Conservation (phyloP, 1,284 basidiomycete species). For the Omphalotus olearius region DNA sequence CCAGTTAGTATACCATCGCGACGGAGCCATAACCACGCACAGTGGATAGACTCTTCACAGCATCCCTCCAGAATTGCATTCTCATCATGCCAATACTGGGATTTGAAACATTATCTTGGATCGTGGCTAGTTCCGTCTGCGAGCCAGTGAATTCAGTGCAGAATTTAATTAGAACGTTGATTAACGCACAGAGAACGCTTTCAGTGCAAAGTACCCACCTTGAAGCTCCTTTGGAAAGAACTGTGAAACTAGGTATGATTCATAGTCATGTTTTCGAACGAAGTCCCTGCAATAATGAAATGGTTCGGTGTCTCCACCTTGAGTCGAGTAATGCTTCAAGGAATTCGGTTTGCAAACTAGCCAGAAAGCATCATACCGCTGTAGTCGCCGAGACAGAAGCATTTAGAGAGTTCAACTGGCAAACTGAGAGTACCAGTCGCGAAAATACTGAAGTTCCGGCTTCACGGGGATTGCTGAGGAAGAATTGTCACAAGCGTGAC, state of each 20-base stretch:
- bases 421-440: background rate
- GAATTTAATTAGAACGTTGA: constrained; percentile 11
- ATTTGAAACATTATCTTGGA: constrained; percentile 79
- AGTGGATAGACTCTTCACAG: constrained; percentile 66
- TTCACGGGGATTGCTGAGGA: background rate
- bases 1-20: constrained; percentile 12
- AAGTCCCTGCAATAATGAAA: constrained; percentile 61
- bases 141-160: constrained; percentile 14
- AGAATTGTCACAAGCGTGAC: constrained; percentile 6
- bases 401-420: constrained; percentile 1
- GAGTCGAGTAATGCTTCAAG: constrained; percentile 2
- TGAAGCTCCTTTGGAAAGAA: constrained; percentile 70
- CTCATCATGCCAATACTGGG: constrained; percentile 82
- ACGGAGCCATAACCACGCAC: constrained; percentile 38
- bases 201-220: constrained; percentile 75
- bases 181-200: constrained; percentile 81
- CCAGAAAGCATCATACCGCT: background rate
- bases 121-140: constrained; percentile 80
- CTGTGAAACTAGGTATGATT: constrained; percentile 73
- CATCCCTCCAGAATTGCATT: constrained; percentile 92
- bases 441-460: background rate
- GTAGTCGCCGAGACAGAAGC: background rate
- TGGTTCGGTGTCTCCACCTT: constrained; percentile 32
- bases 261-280: constrained; percentile 76
- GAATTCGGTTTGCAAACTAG: background rate